Evolutionary conservation across 2,329 filamentous ascomycete genomes (phyloP).

Genomic region (Fusarium nurragi): DNA sequence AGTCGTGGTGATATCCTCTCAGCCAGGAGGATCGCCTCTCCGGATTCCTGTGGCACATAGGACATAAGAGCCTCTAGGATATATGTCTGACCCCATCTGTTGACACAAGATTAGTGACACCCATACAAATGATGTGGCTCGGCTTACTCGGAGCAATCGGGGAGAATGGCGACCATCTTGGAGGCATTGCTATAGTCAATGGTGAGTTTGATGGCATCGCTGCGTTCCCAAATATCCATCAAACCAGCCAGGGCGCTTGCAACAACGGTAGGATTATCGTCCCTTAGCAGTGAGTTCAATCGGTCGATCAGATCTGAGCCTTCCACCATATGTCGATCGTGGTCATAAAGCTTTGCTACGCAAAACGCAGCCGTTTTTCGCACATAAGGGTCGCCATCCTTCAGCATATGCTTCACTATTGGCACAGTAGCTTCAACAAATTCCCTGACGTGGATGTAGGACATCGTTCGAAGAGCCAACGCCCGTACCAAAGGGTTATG

Average conservation of each 20-base stretch:
- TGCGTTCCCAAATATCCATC: conserved; percentile 98
- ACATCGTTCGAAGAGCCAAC: conserved; percentile 91
- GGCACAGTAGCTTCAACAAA: conserved; percentile 92
- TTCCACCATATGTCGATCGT: conserved; percentile 91
- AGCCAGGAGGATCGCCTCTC: conserved; percentile 87
- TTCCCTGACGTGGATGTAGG: conserved; percentile 95
- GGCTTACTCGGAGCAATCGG: conserved; percentile 94
- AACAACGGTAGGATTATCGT: conserved; percentile 97
- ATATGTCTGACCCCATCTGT: conserved; percentile 97
- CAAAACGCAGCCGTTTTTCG: conserved; percentile 97
- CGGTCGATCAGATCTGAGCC: conserved; percentile 90
- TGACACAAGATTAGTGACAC: conserved; percentile 22
- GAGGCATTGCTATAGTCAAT: conserved; percentile 98
- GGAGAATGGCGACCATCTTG: conserved; percentile 95
- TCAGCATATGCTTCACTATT: conserved; percentile 82
- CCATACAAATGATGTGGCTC: not conserved
- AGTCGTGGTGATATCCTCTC: conserved; percentile 95
- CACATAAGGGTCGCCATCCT: conserved; percentile 92
- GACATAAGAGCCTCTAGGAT: conserved; percentile 98
- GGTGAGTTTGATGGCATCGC: conserved; percentile 95
- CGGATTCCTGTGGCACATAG: conserved; percentile 91
- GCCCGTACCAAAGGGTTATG: conserved; percentile 91
- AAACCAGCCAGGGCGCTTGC: conserved; percentile 89
- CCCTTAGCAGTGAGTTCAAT: conserved; percentile 87
- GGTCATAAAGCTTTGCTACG: conserved; percentile 97